These are phyloP conservation scores for Fusarium lyarnte DNA, from an alignment of 2,329 filamentous ascomycete species.

Conservation along the genomic window DNA sequence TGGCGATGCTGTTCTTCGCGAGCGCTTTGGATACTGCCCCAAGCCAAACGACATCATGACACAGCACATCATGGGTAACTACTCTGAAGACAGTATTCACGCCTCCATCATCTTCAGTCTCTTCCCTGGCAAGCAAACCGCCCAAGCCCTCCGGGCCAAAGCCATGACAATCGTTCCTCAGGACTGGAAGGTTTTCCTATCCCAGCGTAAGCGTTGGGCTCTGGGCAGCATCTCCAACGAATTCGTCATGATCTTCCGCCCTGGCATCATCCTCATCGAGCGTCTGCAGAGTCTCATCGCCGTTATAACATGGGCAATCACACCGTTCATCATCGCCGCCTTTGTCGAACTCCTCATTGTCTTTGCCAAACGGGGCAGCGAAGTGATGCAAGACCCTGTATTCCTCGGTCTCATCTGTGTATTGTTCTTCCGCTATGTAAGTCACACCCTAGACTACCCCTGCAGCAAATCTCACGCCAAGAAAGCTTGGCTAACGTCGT, in stretches of 20 bases:
- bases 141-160: conserved; percentile 57
- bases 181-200: conserved; percentile 57
- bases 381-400: conserved; percentile 48
- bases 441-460: conserved; percentile 30
- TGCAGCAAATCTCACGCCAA: conserved; percentile 3
- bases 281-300: conserved; percentile 56
- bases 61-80: conserved; percentile 59
- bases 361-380: conserved; percentile 45
- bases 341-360: conserved; percentile 51
- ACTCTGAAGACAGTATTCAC: conserved; percentile 61
- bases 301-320: conserved; percentile 58
- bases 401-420: conserved; percentile 52
- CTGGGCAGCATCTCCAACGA: conserved; percentile 60
- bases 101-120: conserved; percentile 59
- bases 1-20: conserved; percentile 56
- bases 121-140: conserved; percentile 55
- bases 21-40: conserved; percentile 60
- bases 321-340: conserved; percentile 55
- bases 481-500: conserved; percentile 16
- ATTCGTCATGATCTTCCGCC: conserved; percentile 58
- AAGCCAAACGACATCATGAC: conserved; percentile 60
- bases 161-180: conserved; percentile 59
- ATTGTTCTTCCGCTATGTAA: conserved; percentile 53
- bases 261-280: conserved; percentile 55
- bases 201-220: conserved; percentile 60